Percentiles rank a stretch among this genome's conserved stretches.
Evolutionary conservation across 1,139 yeast species (phyloP).

Genomic region (Saccharomyces uvarum): DNA sequence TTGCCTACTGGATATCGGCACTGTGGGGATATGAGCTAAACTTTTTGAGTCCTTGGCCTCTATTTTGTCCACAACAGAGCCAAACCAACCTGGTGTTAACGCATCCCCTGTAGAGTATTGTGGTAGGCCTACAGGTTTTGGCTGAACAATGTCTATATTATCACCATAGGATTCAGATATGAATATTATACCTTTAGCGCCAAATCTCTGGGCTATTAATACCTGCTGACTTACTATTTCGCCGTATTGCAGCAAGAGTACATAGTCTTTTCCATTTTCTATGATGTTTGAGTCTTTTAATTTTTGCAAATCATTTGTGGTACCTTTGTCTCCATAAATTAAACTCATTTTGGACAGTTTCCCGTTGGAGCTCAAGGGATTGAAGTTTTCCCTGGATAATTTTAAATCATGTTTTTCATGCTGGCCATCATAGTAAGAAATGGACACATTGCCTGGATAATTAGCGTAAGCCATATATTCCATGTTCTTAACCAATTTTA

Average conservation of each 20-base stretch:
- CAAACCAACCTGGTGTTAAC: constrained; percentile 69
- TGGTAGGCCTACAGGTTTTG: constrained; percentile 57
- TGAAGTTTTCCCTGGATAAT: constrained; percentile 46
- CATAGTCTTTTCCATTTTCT: constrained; percentile 32
- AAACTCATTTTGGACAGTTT: constrained; percentile 44
- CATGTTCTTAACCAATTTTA: constrained; percentile 45
- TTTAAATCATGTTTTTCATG: constrained; percentile 38
- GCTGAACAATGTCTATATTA: constrained; percentile 45
- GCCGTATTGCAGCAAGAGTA: constrained; percentile 61
- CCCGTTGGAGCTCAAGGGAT: constrained; percentile 60
- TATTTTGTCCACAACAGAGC: constrained; percentile 31
- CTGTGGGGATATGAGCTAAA: constrained; percentile 64
- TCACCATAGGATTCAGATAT: constrained; percentile 26
- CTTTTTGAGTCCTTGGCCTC: constrained; percentile 45
- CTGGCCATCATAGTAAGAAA: constrained; percentile 30
- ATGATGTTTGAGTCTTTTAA: constrained; percentile 37
- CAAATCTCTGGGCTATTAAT: constrained; percentile 42
- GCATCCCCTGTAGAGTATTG: constrained; percentile 73
- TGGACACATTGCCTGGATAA: constrained; percentile 36
- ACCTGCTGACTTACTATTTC: constrained; percentile 47
- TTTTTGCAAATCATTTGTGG: constrained; percentile 45
- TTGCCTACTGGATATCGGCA: constrained; percentile 70
- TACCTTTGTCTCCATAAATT: constrained; percentile 61
- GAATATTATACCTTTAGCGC: constrained; percentile 51
- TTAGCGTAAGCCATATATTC: constrained; percentile 52